Evolutionary conservation across 495 filamentous ascomycete genomes (phyloP).

Genomic region (Penicillium psychrofluorescens): DNA sequence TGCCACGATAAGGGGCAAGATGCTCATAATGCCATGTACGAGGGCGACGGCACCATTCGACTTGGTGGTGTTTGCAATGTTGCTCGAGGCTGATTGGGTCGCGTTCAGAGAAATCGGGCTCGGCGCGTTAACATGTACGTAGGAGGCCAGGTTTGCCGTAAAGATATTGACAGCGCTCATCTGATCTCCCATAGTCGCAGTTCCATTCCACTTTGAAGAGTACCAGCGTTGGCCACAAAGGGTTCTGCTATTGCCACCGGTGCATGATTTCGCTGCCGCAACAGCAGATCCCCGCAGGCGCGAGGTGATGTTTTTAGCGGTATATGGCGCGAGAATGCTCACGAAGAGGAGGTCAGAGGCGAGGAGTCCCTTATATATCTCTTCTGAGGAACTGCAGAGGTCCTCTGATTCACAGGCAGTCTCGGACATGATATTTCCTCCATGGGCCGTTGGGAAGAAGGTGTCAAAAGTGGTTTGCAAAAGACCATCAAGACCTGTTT

Average conservation of each 20-base stretch:
- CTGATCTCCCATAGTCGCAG: slow-evolving; percentile 41
- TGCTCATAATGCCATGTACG: too few species aligned
- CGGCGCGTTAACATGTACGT: too few species aligned
- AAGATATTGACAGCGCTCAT: slow-evolving; percentile 44
- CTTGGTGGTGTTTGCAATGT: too few species aligned
- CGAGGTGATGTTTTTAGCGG: slow-evolving; percentile 50
- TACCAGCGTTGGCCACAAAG: slow-evolving; percentile 70
- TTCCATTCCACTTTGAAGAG: slow-evolving; percentile 51
- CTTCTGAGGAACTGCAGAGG: slow-evolving; percentile 56
- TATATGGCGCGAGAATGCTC: slow-evolving; percentile 56
- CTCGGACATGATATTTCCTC: slow-evolving; percentile 54
- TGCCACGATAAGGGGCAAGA: too few species aligned
- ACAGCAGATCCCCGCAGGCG: slow-evolving; percentile 54
- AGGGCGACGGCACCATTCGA: too few species aligned
- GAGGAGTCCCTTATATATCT: slow-evolving; percentile 64
- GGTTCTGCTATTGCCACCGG: slow-evolving; percentile 46
- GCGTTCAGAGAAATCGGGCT: too few species aligned
- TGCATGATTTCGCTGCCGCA: slow-evolving; percentile 62
- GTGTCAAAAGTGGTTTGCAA: slow-evolving; percentile 42
- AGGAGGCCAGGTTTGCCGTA: slow-evolving; percentile 31
- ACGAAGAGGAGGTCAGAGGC: slow-evolving; percentile 55
- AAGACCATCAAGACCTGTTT: slow-evolving; percentile 46
- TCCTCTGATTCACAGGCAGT: slow-evolving; percentile 62
- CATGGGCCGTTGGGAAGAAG: slow-evolving; percentile 50
- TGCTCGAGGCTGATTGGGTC: too few species aligned